Conservation (phyloP, 345 rosid species). For the Crucihimalaya himalaica region DNA sequence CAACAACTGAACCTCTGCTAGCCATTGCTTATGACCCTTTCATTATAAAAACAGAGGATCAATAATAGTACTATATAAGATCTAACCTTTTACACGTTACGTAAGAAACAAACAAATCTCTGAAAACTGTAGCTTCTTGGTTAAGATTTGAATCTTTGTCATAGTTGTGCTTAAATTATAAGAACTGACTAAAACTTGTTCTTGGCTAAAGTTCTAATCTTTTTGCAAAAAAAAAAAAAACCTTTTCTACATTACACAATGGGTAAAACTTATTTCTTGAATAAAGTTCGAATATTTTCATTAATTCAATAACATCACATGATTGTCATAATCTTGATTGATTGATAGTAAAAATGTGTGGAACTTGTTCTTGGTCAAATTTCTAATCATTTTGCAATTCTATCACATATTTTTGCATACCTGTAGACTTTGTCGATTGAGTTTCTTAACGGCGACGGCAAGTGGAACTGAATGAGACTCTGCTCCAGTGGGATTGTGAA, state of each 20-base stretch:
- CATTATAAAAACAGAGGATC: conserved; percentile 15
- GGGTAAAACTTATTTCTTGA: background rate
- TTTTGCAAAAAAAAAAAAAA: background rate
- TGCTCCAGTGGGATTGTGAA: conserved; percentile 42
- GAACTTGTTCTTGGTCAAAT: background rate
- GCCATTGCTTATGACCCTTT: conserved; percentile 93
- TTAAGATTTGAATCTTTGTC: background rate
- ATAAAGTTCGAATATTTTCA: background rate
- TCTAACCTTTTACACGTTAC: background rate
- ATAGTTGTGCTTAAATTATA: background rate
- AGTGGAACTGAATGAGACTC: conserved; percentile 38
- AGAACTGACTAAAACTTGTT: background rate
- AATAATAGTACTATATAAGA: background rate
- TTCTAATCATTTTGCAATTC: background rate
- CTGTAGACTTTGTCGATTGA: conserved; percentile 77
- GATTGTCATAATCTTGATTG: background rate
- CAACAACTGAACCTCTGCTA: conserved; percentile 87
- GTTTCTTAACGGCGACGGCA: conserved; percentile 85
- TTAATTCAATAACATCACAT: background rate
- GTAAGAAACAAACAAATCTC: background rate
- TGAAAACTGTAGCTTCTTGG: background rate
- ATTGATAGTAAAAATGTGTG: background rate
- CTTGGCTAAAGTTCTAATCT: background rate
- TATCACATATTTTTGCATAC: conserved; percentile 33
- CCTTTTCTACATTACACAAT: background rate